Base-by-base conservation (phyloP, 116 monocot species). In the Posidonia oceanica region DNA sequence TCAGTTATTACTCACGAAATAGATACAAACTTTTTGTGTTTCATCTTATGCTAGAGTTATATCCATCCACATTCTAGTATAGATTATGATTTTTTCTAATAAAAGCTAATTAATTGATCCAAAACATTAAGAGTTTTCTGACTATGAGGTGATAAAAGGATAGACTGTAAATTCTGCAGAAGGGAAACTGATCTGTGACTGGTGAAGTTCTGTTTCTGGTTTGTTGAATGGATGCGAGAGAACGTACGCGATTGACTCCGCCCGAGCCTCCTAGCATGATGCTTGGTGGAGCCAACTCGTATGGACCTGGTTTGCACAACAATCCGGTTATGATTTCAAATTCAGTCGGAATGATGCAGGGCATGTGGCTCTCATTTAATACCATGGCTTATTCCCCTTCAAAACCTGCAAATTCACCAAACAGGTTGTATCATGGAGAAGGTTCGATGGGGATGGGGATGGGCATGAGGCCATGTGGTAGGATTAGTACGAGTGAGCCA, bases 401-500 rank as follows among this genome's bases (percentile, higher is more conserved):
- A 21, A 86, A 72, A 52, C 76, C 78, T 16, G 29, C 74, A 68
- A 82, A 80, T n/a, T 52, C 71, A 11, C 0, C 77, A 3, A 65
- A 44, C 52, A 18, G 81, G 39, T 20, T 73, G 58, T 83, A 75
- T 51, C 74, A 61, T 18, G 77, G 79, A 18, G 86, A 84, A 54
- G 63, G 39, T 15, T 23, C 60, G 61, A 51, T 40, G 21, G 76
- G 60, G 39, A 71, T 76, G 63, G 64, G 61, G 63, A 44, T 54
- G 39, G 77, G 63, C 20, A 70, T 76, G 66, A 68, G 79, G 61
- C 79, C 72, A 8, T 36, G 48, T 38, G 66, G 72, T 48, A 63
- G 76, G 15, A 39, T 83, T 44, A 82, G 63, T 71, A 76, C 79
- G 67, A 76, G 80, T 13, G 89, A 89, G 54, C 80, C 78, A 0